phyloP scores from a whole-genome alignment of 2,329 filamentous ascomycete species.

The Microdochium paspali region DNA sequence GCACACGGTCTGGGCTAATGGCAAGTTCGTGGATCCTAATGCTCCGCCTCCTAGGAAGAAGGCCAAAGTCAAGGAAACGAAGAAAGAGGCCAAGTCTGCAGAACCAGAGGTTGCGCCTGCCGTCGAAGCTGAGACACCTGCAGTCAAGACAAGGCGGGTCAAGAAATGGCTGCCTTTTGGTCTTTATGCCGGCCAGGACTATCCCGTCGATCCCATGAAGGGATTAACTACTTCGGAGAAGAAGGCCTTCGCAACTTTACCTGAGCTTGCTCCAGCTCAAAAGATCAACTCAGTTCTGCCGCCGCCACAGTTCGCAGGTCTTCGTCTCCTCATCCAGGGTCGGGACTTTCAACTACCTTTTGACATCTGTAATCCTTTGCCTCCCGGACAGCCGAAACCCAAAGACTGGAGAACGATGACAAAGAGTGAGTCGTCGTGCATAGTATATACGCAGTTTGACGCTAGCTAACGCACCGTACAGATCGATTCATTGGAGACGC shows the following conservation, averaged over 20 bases:
- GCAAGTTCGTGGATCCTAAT: constrained; percentile 44
- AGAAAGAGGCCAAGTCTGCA: constrained; percentile 23
- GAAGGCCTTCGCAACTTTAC: constrained; percentile 37
- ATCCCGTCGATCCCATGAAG: constrained; percentile 34
- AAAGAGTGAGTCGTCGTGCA: constrained; percentile 56
- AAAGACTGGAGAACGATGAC: constrained; percentile 89
- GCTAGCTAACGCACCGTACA: constrained; percentile 29
- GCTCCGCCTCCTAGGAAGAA: constrained; percentile 27
- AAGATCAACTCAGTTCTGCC: constrained; percentile 54
- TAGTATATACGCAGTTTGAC: neutral
- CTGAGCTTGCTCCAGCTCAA: constrained; percentile 34
- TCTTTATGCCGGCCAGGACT: constrained; percentile 75
- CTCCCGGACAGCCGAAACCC: constrained; percentile 79
- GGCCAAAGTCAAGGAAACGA: constrained; percentile 14
- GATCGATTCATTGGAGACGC: constrained; percentile 88
- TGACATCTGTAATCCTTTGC: constrained; percentile 80
- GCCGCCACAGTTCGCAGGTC: constrained; percentile 68
- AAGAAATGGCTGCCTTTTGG: constrained; percentile 80
- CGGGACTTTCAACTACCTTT: constrained; percentile 84
- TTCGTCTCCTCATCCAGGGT: constrained; percentile 60
- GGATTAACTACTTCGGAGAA: constrained; percentile 41
- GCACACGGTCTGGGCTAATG: constrained; percentile 55
- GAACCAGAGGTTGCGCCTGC: constrained; percentile 19
- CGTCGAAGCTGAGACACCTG: constrained; percentile 22
- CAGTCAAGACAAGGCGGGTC: constrained; percentile 32